A percentile compares a stretch with the other conserved stretches of the same genome.
Evolutionary conservation across 768 basidiomycete species (phyloP).

Genomic region (Termitomyces sp.): DNA sequence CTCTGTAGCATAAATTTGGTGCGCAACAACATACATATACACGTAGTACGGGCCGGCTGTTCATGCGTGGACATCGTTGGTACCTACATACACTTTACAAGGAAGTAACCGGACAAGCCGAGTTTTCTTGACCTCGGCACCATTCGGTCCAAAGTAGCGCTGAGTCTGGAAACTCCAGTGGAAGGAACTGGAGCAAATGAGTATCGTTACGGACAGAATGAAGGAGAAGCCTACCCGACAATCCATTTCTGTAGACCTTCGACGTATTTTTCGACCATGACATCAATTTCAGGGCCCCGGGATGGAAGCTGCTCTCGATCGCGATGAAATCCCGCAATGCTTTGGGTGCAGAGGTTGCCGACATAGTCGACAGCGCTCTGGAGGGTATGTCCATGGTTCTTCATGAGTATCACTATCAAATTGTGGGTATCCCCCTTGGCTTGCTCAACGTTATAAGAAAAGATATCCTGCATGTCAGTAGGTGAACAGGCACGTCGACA

Average conservation of each 20-base stretch:
- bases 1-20: too few species aligned
- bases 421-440: constrained; percentile 70
- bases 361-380: constrained; percentile 65
- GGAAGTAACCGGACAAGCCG: constrained; percentile 56
- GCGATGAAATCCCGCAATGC: constrained; percentile 50
- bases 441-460: constrained; percentile 77
- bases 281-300: constrained; percentile 61
- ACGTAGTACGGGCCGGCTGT: too few species aligned
- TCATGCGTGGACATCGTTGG: too few species aligned
- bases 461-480: constrained; percentile 52
- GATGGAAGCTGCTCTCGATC: constrained; percentile 51
- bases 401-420: constrained; percentile 69
- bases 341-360: constrained; percentile 56
- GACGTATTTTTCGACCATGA: constrained; percentile 59
- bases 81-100: constrained; percentile 6
- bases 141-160: constrained; percentile 65
- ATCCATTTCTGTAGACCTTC: constrained; percentile 69
- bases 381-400: constrained; percentile 50
- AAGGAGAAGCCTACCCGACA: constrained; percentile 45
- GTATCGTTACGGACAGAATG: background rate
- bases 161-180: constrained; percentile 73
- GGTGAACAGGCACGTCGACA: constrained; percentile 1
- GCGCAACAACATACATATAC: too few species aligned
- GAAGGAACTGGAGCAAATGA: constrained; percentile 38
- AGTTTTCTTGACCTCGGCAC: constrained; percentile 51